Conservation (phyloP, 805 yeast genomes). For the Hanseniaspora guilliermondii region DNA sequence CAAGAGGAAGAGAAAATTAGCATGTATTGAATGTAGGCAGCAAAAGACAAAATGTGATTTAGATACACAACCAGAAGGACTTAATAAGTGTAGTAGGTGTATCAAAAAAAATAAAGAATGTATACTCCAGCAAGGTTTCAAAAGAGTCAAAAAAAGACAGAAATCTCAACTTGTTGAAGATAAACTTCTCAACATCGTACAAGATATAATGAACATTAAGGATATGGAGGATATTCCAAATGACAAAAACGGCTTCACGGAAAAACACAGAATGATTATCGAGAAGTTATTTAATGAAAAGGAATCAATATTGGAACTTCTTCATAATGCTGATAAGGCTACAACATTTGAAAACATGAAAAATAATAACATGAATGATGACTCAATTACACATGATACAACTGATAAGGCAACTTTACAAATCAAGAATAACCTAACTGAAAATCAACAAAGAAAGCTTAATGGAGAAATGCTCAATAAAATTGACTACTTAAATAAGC, state of each 20-base stretch:
- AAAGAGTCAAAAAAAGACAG: conserved; percentile 81
- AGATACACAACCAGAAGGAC: conserved; percentile 54
- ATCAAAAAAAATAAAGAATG: conserved; percentile 56
- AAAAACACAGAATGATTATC: conserved; percentile 5
- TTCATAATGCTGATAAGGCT: conserved; percentile 1
- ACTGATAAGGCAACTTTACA: neutral
- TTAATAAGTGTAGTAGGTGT: conserved; percentile 65
- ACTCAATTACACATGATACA: neutral
- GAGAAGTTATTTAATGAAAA: conserved; percentile 5
- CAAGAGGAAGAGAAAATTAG: conserved; percentile 43
- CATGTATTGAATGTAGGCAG: conserved; percentile 93
- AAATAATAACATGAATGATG: neutral
- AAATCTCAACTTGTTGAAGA: conserved; percentile 69
- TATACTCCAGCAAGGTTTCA: conserved; percentile 64
- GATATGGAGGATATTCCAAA: neutral
- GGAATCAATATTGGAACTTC: conserved; percentile 10
- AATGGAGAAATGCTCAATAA: conserved; percentile 2
- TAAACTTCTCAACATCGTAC: conserved; percentile 46
- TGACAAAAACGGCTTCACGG: neutral
- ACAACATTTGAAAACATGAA: neutral
- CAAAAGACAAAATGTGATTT: conserved; percentile 91
- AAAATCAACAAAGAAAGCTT: conserved; percentile 3
- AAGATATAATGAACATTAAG: conserved; percentile 9
- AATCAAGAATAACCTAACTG: neutral
- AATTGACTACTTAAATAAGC: neutral